These are phyloP conservation scores for Acorus gramineus DNA, from an alignment of 106 monocot genomes.

Conservation along the genomic window DNA sequence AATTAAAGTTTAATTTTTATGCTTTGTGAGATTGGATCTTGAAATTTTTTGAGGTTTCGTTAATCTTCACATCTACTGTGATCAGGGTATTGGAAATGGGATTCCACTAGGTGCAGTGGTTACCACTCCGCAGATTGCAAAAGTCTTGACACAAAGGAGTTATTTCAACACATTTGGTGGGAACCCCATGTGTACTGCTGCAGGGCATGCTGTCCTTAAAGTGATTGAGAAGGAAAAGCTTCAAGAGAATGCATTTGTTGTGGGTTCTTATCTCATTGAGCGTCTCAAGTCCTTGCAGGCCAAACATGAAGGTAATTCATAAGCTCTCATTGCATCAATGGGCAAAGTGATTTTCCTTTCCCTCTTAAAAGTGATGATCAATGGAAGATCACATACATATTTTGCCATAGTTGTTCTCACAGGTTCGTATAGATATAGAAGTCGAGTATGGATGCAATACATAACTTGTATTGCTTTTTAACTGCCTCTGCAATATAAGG, in stretches of 20 bases:
- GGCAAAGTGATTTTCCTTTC: no score
- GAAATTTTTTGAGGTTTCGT: no score
- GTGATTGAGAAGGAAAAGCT: slow-evolving; percentile 48
- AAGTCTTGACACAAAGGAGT: slow-evolving; percentile 52
- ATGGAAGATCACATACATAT: no score
- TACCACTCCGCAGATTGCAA: slow-evolving; percentile 68
- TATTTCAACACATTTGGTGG: slow-evolving; percentile 42
- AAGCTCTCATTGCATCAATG: neutral
- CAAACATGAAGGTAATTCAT: slow-evolving; percentile 52
- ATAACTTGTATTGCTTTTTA: no score
- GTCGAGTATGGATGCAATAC: no score
- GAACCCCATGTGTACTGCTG: slow-evolving; percentile 44
- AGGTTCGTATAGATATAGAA: no score
- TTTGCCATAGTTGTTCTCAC: no score
- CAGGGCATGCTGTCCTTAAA: slow-evolving; percentile 41
- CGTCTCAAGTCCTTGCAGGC: slow-evolving; percentile 37
- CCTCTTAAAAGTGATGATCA: no score
- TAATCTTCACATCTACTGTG: neutral
- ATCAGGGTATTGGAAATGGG: slow-evolving; percentile 86
- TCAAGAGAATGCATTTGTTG: slow-evolving; percentile 45
- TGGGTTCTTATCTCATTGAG: slow-evolving; percentile 63
- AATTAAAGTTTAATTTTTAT: no score
- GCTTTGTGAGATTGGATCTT: no score
- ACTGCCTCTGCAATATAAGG: no score
- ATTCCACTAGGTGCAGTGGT: slow-evolving; percentile 73